Evolutionary conservation across 345 rosid species (phyloP).

Genomic region (Eucalyptus caleyi): DNA sequence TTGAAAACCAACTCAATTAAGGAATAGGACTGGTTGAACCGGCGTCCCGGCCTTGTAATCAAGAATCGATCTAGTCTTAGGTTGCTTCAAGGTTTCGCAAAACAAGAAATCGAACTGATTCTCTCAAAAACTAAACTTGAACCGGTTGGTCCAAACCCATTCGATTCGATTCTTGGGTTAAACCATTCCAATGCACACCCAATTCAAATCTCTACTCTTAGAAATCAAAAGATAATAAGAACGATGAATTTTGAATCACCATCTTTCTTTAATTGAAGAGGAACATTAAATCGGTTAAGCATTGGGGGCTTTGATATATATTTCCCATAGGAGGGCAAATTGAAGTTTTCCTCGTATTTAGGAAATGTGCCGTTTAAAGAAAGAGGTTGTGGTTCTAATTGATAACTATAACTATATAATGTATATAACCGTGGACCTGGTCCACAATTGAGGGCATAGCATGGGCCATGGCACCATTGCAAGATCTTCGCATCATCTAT

Average conservation of each 20-base stretch:
- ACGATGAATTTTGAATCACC: background rate
- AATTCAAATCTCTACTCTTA: background rate
- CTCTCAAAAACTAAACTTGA: background rate
- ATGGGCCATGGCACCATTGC: no score
- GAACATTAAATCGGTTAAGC: background rate
- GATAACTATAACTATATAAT: no score
- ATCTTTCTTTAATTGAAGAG: background rate
- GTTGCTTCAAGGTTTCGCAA: no score
- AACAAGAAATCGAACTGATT: background rate
- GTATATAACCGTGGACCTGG: no score
- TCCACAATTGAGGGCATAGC: no score
- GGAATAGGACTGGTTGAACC: background rate
- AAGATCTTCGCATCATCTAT: no score
- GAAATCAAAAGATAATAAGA: background rate
- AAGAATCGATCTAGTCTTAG: accelerated
- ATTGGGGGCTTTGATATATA: no score
- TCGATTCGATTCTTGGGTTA: background rate
- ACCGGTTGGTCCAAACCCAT: background rate
- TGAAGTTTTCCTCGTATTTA: background rate
- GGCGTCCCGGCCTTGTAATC: accelerated
- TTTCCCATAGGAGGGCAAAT: background rate
- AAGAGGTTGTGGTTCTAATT: background rate
- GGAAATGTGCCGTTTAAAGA: background rate
- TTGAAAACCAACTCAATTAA: background rate
- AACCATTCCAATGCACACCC: background rate